Evolutionary conservation across 2,329 filamentous ascomycete genomes (phyloP).

Genomic region (Pseudogymnoascus pannorum): DNA sequence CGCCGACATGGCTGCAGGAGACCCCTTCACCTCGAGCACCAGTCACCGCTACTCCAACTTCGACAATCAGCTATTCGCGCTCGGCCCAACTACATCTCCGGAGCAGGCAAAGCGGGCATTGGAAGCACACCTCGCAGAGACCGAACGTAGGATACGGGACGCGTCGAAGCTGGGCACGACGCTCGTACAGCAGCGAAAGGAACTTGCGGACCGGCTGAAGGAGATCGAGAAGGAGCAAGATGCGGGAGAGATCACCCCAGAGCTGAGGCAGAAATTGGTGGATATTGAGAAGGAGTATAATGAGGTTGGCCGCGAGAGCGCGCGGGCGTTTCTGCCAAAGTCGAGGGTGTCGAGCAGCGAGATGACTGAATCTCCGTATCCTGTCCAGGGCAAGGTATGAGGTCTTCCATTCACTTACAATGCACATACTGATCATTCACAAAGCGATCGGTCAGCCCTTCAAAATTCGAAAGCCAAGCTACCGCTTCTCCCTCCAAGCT

Average conservation of each 20-base stretch:
- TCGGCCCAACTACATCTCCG: slow-evolving; percentile 71
- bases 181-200: slow-evolving; percentile 77
- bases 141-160: slow-evolving; percentile 83
- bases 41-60: slow-evolving; percentile 73
- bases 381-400: slow-evolving; percentile 39
- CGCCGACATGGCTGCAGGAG: slow-evolving; percentile 4
- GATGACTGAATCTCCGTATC: slow-evolving; percentile 37
- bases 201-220: slow-evolving; percentile 71
- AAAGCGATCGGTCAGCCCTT: slow-evolving; percentile 63
- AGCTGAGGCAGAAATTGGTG: slow-evolving; percentile 72
- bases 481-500: slow-evolving; percentile 85
- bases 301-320: slow-evolving; percentile 83
- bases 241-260: slow-evolving; percentile 72
- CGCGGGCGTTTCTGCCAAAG: slow-evolving; percentile 79
- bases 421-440: slow-evolving; percentile 12
- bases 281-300: slow-evolving; percentile 94
- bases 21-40: slow-evolving; percentile 6
- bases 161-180: slow-evolving; percentile 83
- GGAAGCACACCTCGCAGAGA: slow-evolving; percentile 86
- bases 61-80: slow-evolving; percentile 70
- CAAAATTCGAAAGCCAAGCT: slow-evolving; percentile 76
- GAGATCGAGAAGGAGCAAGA: slow-evolving; percentile 74
- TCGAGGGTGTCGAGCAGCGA: slow-evolving; percentile 71
- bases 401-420: not conserved
- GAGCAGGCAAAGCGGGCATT: slow-evolving; percentile 81